Base-by-base conservation (phyloP, 495 filamentous ascomycete genomes). In the Trichoderma gamsii region DNA sequence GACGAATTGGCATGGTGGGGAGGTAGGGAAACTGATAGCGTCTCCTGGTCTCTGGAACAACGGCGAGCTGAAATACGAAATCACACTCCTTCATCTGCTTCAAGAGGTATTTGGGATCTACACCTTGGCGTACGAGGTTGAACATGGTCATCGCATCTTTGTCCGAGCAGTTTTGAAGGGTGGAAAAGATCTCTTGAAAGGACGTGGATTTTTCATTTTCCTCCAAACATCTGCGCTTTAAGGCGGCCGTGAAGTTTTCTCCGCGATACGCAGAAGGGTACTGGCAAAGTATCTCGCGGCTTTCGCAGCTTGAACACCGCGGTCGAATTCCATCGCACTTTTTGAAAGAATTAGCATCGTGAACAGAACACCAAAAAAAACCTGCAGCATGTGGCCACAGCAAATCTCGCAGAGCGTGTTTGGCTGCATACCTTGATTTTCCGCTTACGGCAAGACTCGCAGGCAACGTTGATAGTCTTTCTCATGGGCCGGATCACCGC, bases 391-490 rank as follows among this genome's bases (percentile, higher is more conserved):
- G 5, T 35, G 32, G 32, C 32, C 32, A 6, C 6, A 35, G 61
- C 61, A 64, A 25, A 27, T 5, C 21, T 64, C 27, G 12, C 61
- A 5, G 61, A 13, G 61, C 15, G 15, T 11, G 29, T 15, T 41
- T 38, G 8, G 16, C 6, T 11, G 25, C 16, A 41, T 64, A 64
- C 61, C 38, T 64, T 64, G 15, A 41, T 64, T 64, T 41, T 35
- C 13, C 61, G 61, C 61, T 64, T 64, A 23, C 61, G 61, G 61
- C 61, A 64, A 41, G 61, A 35, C n/a, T 64, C 61, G 25, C 61
- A 64, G 29, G 61, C 61, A 35, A 64, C 61, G 15, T 41, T 64
- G 61, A 52, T 21, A 4, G 49, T 21, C n/a, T 52, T 52, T 11
- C 49, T 52, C n/a, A 52, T 23, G 9, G 16, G 49, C 49, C 49